Base-by-base conservation (phyloP, 257 asterid species). In the Striga asiatica region DNA sequence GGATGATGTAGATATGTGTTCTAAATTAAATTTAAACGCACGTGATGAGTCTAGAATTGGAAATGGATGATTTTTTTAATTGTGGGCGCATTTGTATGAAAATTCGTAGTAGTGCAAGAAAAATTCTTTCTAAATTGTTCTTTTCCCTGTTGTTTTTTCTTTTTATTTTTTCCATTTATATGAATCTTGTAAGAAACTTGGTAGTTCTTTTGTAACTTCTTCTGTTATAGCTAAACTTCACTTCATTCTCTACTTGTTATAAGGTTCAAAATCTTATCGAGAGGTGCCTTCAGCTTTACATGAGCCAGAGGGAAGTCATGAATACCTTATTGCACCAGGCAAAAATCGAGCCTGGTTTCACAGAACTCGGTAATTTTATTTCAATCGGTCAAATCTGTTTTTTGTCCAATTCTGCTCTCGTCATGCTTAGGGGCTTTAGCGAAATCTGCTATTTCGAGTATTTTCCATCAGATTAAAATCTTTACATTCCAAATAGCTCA, bases 231-330 rank as follows among this genome's bases (percentile, higher is more conserved):
- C 28, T 47, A 21, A 47, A 47, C 8, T 11, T 47, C 47, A 39
- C 8, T n/a, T n/a, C n/a, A 9, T 23, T 22, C 10, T 65, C 52
- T 55, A 39, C 24, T 22, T 31, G 46, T 43, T 67, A 8, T 56
- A 78, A 89, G 96, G 95, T 89, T 71, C 95, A 86, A 62, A 75
- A 80, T 73, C 95, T 89, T 51, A 81, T 89, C 24, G 98, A 89
- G 73, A 78, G 89, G 66, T 89, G 98, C 59, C 85, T 89, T 71
- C 93, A 81, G 75, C 93, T 81, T 61, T 89, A 89, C 85, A 86
- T 83, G 98, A 80, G 62, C 66, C 82, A 72, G 69, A 68, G 67
- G 48, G 98, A 89, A 75, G 86, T 80, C 45, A 80, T 83, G 68
- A 72, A 42, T 63, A 78, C 88, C 51, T 83, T 86, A 56, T 62